phyloP scores from a whole-genome alignment of 495 filamentous ascomycete species.

The Penicillium herquei region DNA sequence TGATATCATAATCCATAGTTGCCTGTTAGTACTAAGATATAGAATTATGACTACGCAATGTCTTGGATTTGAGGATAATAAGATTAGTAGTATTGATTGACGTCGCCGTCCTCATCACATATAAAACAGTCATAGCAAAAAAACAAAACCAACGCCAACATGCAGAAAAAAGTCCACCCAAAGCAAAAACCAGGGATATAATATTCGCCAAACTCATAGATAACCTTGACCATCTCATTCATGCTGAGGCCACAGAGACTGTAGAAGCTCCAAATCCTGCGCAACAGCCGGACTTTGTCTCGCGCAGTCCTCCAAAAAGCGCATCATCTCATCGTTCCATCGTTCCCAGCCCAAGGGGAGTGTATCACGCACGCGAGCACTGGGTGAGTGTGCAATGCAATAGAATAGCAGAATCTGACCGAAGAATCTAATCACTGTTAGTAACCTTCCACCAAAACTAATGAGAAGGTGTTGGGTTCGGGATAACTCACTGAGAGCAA shows the following conservation, averaged over 20 bases:
- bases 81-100: no score
- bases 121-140: neutral
- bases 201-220: neutral
- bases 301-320: slow-evolving; percentile 44
- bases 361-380: slow-evolving; percentile 33
- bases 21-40: no score
- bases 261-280: slow-evolving; percentile 44
- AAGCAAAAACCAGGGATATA: slow-evolving; percentile 1
- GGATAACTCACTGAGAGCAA: slow-evolving; percentile 42
- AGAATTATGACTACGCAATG: no score
- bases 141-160: neutral
- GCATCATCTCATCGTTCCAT: slow-evolving; percentile 47
- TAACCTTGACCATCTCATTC: slow-evolving; percentile 1
- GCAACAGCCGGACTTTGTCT: slow-evolving; percentile 42
- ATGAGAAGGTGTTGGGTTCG: neutral
- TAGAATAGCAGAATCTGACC: slow-evolving; percentile 48
- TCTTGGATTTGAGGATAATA: no score
- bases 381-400: slow-evolving; percentile 44
- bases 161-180: neutral
- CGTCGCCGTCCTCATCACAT: no score
- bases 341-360: slow-evolving; percentile 45
- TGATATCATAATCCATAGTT: no score
- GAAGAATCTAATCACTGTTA: slow-evolving; percentile 35
- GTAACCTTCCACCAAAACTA: neutral
- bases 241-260: slow-evolving; percentile 27